Conservation (phyloP, 2,329 filamentous ascomycete species). For the Botrytis cinerea region DNA sequence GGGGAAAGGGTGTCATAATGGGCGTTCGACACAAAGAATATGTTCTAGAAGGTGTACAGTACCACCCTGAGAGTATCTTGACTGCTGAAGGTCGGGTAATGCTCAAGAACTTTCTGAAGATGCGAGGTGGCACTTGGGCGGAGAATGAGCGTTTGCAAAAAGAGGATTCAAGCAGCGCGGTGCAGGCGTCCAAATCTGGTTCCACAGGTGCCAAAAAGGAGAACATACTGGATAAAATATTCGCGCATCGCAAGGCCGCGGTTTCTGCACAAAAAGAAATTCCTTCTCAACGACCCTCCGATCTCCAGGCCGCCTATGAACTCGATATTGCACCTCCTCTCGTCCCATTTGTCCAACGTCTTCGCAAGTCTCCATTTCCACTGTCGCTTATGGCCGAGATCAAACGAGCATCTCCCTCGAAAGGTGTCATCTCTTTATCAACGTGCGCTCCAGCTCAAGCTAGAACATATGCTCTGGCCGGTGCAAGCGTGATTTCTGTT, state of each 20-base stretch:
- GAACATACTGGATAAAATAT: slow-evolving; percentile 91
- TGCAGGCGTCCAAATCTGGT: slow-evolving; percentile 32
- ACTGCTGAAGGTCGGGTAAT: slow-evolving; percentile 86
- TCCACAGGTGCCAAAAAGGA: slow-evolving; percentile 58
- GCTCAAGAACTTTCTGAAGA: slow-evolving; percentile 86
- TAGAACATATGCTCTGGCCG: slow-evolving; percentile 86
- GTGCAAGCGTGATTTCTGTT: slow-evolving; percentile 97
- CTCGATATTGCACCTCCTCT: slow-evolving; percentile 82
- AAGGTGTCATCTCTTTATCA: slow-evolving; percentile 86
- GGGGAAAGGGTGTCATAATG: slow-evolving; percentile 87
- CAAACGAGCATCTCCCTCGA: slow-evolving; percentile 93
- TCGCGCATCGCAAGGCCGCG: slow-evolving; percentile 72
- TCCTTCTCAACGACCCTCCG: slow-evolving; percentile 78
- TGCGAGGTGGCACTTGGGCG: slow-evolving; percentile 89
- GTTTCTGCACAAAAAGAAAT: slow-evolving; percentile 81
- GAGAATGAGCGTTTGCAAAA: slow-evolving; percentile 67
- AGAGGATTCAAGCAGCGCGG: slow-evolving; percentile 39
- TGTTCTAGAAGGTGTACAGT: slow-evolving; percentile 93
- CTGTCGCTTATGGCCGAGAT: slow-evolving; percentile 97
- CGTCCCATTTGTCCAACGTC: slow-evolving; percentile 74
- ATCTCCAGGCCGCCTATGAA: slow-evolving; percentile 84
- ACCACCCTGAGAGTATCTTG: slow-evolving; percentile 95
- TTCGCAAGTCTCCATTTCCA: slow-evolving; percentile 81
- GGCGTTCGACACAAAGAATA: slow-evolving; percentile 91
- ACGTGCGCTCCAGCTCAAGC: slow-evolving; percentile 90